These are phyloP conservation scores for Vaccinium darrowii DNA, from an alignment of 148 eudicot genomes.

Conservation along the genomic window DNA sequence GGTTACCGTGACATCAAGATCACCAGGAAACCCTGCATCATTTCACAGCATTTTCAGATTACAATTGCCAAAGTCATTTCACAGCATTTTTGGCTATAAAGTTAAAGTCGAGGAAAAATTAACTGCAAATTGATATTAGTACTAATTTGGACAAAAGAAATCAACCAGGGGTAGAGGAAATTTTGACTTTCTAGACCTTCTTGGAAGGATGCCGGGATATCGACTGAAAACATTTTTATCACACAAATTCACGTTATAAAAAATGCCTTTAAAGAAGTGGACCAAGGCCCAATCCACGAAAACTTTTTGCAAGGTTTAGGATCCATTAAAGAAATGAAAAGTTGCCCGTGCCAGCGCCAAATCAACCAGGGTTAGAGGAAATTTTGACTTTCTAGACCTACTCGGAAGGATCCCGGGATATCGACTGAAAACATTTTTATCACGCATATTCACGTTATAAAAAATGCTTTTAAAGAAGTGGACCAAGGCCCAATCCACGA, in stretches of 20 bases:
- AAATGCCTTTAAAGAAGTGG: background rate
- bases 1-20: constrained; percentile 47
- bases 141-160: background rate
- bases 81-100: background rate
- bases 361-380: background rate
- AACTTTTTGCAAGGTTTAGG: too few species aligned
- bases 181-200: background rate
- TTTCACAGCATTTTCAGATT: background rate
- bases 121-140: background rate
- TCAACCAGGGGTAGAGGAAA: background rate
- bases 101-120: background rate
- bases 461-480: background rate
- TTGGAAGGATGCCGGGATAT: too few species aligned
- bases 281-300: too few species aligned
- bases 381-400: background rate
- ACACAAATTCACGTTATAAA: background rate
- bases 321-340: too few species aligned
- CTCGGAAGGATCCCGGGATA: background rate
- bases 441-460: background rate
- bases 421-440: background rate
- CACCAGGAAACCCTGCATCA: constrained; percentile 63
- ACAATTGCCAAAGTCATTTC: background rate
- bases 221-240: background rate
- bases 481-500: too few species aligned
- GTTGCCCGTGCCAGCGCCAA: too few species aligned